Conservation (phyloP, 2,329 filamentous ascomycete genomes). For the Plenodomus lindquistii region DNA sequence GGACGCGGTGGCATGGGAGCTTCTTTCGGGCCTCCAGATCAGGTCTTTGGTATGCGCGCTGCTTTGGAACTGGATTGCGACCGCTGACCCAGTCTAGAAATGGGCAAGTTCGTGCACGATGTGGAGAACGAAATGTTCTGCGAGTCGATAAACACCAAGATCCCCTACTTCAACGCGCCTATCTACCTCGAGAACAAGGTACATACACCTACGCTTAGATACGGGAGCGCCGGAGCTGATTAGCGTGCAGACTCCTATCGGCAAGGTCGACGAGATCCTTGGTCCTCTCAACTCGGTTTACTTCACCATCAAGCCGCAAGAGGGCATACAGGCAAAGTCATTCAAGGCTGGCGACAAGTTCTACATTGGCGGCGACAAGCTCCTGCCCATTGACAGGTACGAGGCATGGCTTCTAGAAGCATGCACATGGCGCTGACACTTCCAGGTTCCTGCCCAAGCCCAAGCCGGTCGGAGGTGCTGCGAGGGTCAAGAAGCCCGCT, state of each 20-base stretch:
- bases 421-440: conserved; percentile 20
- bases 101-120: conserved; percentile 92
- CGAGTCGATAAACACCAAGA: conserved; percentile 91
- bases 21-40: conserved; percentile 50
- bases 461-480: conserved; percentile 70
- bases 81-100: conserved; percentile 62
- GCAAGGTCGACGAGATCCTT: conserved; percentile 97
- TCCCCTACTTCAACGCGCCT: conserved; percentile 98
- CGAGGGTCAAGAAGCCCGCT: conserved; percentile 71
- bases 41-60: conserved; percentile 45
- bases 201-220: conserved; percentile 2
- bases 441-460: conserved; percentile 86
- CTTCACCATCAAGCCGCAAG: conserved; percentile 97
- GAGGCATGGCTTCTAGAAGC: conserved; percentile 2
- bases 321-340: conserved; percentile 90
- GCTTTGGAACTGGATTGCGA: background rate
- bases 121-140: conserved; percentile 98
- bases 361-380: conserved; percentile 92
- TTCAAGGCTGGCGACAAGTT: conserved; percentile 98
- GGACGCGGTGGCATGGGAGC: conserved; percentile 43
- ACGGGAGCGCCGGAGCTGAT: conserved; percentile 22
- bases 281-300: conserved; percentile 97
- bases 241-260: conserved; percentile 70
- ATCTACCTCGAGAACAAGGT: conserved; percentile 99
- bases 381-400: conserved; percentile 85